Base-by-base conservation (phyloP, 371 early-diverging fungal species). In the Mortierella sp. region DNA sequence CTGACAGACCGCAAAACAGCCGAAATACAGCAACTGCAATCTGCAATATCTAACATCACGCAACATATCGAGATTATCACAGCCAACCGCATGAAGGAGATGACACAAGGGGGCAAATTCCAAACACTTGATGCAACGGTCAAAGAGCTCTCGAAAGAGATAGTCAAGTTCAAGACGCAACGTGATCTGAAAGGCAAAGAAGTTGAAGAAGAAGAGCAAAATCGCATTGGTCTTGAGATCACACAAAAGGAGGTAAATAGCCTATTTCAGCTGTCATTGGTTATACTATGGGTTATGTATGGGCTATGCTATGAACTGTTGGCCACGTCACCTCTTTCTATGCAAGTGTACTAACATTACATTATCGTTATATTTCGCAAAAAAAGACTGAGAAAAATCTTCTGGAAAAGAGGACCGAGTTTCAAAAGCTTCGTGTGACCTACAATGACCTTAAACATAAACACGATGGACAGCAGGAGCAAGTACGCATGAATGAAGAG, bases 91-190 rank as follows among this genome's bases (percentile, higher is more conserved):
- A 58, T 76, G 6, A 63, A 72, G 87, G 91, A 90, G 74, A 87
- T 88, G 71, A 74, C 91, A 36, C 88, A 90, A 41, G 92, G 92
- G 38, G 90, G 88, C 38, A 91, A 85, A 41, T 92, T 89, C 52
- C 85, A 88, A 60, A 82, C 87, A 40, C 70, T 95, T 58, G 96
- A 98, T 69, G 84, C 85, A 0, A 74, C 83, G 9, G 88, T 93
- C 55, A 94, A 96, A 63, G 92, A 93, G 36, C 83, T 89, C 21
- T 87, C 94, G 15, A 96, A 93, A 60, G 88, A 94, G 50, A 83
- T 96, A 19, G 95, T 95, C 19, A 88, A 91, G 63, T 76, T 94
- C 15, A 92, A 93, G 60, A 95, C 98, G 2, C 94, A 96, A 76
- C 83, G 87, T 45, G 93, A 95, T 58, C 85, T 97, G 22, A 90